These are phyloP conservation scores for Kingdonia uniflora DNA, from an alignment of 164 flowering plant species.

Conservation along the genomic window DNA sequence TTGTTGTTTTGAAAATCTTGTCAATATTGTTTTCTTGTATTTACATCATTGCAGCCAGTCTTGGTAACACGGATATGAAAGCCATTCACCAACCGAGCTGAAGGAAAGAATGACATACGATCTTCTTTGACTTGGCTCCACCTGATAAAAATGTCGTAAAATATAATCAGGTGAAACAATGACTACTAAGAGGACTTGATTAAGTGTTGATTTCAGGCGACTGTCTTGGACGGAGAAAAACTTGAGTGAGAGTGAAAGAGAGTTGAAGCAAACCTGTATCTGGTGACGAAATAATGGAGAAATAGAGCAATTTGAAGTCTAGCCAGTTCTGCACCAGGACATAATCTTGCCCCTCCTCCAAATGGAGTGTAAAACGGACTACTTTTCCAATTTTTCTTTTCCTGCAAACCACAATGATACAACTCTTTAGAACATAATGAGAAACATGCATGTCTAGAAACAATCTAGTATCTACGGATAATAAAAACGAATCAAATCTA, in stretches of 20 bases:
- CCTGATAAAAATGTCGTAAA: conserved; percentile 21
- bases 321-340: conserved; percentile 89
- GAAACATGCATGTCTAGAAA: too few species aligned
- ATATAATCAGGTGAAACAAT: too few species aligned
- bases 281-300: conserved; percentile 55
- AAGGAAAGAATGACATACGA: conserved; percentile 73
- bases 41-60: too few species aligned
- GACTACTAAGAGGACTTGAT: too few species aligned
- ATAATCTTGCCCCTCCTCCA: conserved; percentile 79
- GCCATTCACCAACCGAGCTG: conserved; percentile 82
- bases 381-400: conserved; percentile 71
- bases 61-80: conserved; percentile 42
- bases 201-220: too few species aligned
- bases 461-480: too few species aligned
- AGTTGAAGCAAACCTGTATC: conserved; percentile 28
- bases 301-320: conserved; percentile 79
- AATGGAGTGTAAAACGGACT: conserved; percentile 60
- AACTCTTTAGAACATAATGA: too few species aligned
- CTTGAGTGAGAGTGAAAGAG: neutral
- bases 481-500: too few species aligned
- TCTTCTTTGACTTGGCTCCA: conserved; percentile 76
- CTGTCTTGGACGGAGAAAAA: too few species aligned
- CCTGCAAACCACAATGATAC: conserved; percentile 21
- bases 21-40: too few species aligned
- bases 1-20: too few species aligned